These are phyloP conservation scores for Chalara sp. DNA, from an alignment of 2,329 filamentous ascomycete genomes.

Conservation along the genomic window DNA sequence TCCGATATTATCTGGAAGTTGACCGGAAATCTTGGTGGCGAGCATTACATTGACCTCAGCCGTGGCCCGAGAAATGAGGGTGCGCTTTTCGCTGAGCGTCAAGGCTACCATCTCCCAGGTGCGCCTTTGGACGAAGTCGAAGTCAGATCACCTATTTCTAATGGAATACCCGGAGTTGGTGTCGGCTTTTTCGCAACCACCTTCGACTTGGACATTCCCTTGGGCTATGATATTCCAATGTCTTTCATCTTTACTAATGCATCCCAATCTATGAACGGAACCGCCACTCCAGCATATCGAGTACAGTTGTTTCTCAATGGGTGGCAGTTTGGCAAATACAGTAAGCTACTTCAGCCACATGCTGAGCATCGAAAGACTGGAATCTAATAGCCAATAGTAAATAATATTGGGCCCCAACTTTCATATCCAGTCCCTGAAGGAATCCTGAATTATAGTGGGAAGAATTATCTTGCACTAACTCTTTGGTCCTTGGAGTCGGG, in stretches of 20 bases:
- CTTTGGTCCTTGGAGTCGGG: background rate
- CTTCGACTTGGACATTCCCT: constrained; percentile 41
- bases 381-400: background rate
- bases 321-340: constrained; percentile 1
- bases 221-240: background rate
- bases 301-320: background rate
- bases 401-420: background rate
- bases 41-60: constrained; percentile 49
- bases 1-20: constrained; percentile 52
- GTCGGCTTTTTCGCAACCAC: constrained; percentile 50
- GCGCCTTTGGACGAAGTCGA: constrained; percentile 39
- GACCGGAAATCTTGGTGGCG: constrained; percentile 59
- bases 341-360: background rate
- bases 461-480: background rate
- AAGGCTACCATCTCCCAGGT: constrained; percentile 53
- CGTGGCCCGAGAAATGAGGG: constrained; percentile 61
- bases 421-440: background rate
- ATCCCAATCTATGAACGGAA: background rate
- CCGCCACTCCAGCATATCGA: background rate
- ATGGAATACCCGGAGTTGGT: constrained; percentile 39
- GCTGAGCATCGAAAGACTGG: background rate
- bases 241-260: background rate
- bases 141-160: constrained; percentile 28
- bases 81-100: constrained; percentile 51
- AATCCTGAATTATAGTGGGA: background rate